Evolutionary conservation across 2,329 filamentous ascomycete species (phyloP), one percentile per base, ranked within the genome.

Genomic region (Intubia oerlemansii): DNA sequence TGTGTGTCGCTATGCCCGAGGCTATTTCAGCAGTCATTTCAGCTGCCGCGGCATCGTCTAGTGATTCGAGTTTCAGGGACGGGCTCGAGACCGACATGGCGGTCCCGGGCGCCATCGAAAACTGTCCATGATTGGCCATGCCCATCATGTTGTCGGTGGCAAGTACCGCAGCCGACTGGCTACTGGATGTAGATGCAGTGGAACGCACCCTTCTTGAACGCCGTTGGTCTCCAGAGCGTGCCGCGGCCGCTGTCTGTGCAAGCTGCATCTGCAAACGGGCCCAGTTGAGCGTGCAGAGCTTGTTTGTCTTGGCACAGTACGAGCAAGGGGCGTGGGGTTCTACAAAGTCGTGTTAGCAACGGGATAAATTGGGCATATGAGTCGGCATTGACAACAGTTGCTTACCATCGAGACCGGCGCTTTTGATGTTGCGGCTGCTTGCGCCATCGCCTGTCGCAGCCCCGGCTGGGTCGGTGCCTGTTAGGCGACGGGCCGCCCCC

Each of bases 241-340:
- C 13, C n/a, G 33, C 17, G 5, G 26, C 21, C 1, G 31, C 27
- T 1, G 28, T 22, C 9, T 31, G 31, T 17, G 29, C 28, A 14
- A 28, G 17, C 24, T 34, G 37, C 10, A 37, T 31, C 27, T 42
- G 40, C 2, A 38, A 35, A 1, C 39, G 35, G 2, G 39, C 40
- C 40, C 40, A 42, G 23, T 40, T 31, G 13, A 39, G 32, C 8
- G 40, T 42, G 33, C 40, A 42, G 10, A 30, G 26, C 27, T 42
- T 42, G 30, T 39, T 39, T 2, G 39, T 41, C 22, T 35, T 36
- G 23, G 32, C 29, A 25, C 41, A 41, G 27, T 41, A 41, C 1
- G 38, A 42, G 25, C 40, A 42, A 16, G 7, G 3, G 11, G 6
- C 17, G 14, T 12, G 7, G 16, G 15, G 12, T 10, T 3, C 11